phyloP scores from a whole-genome alignment of 768 basidiomycete genomes.

The Boletellus ananiceps region DNA sequence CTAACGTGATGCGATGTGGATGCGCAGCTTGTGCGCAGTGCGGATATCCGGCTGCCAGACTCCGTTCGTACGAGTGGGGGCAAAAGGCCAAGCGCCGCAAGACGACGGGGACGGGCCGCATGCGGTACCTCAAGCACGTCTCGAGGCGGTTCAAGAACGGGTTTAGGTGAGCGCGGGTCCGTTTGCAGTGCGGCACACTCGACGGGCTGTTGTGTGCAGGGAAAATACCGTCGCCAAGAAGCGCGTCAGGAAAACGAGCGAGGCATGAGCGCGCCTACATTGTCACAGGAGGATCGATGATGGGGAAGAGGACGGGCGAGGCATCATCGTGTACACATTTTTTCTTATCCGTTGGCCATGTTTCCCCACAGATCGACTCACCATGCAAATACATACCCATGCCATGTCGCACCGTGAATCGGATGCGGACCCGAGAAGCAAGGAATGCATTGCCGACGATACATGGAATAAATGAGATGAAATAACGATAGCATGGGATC shows the following conservation, averaged over 20 bases:
- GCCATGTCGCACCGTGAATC: background rate
- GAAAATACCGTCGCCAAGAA: conserved; percentile 92
- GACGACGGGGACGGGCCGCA: conserved; percentile 97
- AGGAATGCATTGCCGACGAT: conserved; percentile 4
- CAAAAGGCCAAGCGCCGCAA: conserved; percentile 99
- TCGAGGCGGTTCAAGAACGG: conserved; percentile 98
- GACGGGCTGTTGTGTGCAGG: conserved; percentile 35
- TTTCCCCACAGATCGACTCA: conserved; percentile 1
- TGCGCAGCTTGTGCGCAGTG: conserved; percentile 84
- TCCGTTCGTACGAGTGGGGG: conserved; percentile 97
- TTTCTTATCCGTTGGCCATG: conserved; percentile 4
- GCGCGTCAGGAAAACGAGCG: conserved; percentile 56
- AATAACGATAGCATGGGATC: conserved; percentile 11
- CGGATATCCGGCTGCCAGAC: conserved; percentile 93
- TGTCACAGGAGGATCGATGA: background rate
- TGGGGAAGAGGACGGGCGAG: too few species aligned
- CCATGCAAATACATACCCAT: conserved; percentile 14
- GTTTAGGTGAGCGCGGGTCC: conserved; percentile 58
- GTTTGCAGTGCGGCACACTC: conserved; percentile 13
- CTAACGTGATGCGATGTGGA: background rate
- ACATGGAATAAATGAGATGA: conserved; percentile 15
- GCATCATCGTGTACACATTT: conserved; percentile 16
- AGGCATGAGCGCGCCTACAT: conserved; percentile 33
- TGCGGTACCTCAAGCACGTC: conserved; percentile 89
- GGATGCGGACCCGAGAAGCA: background rate